Evolutionary conservation across 305 asterid species (phyloP).

Genomic region (Solanum hybrid): DNA sequence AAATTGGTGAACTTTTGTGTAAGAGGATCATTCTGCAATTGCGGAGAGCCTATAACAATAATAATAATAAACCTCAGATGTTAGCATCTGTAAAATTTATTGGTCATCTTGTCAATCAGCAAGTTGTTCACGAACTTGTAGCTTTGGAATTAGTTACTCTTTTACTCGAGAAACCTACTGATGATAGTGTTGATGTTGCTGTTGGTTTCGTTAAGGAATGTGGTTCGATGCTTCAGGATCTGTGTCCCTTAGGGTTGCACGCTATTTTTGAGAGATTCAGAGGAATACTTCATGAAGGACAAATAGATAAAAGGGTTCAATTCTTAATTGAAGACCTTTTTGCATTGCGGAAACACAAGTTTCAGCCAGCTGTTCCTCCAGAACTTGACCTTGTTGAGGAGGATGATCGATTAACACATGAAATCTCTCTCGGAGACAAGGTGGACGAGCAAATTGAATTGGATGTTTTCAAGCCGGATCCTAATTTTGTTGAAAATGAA

Average conservation of each 20-base stretch:
- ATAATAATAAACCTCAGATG: background rate
- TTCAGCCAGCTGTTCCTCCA: background rate
- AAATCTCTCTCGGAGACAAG: slow-evolving; percentile 10
- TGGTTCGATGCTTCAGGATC: background rate
- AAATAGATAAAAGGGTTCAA: background rate
- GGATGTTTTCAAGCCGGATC: slow-evolving; percentile 12
- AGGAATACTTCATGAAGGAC: background rate
- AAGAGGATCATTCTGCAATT: background rate
- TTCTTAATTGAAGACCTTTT: background rate
- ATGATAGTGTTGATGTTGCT: background rate
- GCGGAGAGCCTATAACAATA: background rate
- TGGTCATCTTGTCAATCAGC: background rate
- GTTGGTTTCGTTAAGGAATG: background rate
- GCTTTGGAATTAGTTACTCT: background rate
- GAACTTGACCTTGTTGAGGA: slow-evolving; percentile 10
- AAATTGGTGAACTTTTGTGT: background rate
- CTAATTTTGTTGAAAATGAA: slow-evolving; percentile 1
- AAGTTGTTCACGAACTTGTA: background rate
- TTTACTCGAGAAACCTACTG: background rate
- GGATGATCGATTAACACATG: background rate
- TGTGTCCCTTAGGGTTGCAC: background rate
- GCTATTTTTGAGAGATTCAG: background rate
- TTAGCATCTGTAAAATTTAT: background rate
- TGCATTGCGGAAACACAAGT: background rate
- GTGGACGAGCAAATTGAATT: slow-evolving; percentile 19